Base-by-base conservation (phyloP, 495 filamentous ascomycete genomes). In the Penicillium malachiteum region DNA sequence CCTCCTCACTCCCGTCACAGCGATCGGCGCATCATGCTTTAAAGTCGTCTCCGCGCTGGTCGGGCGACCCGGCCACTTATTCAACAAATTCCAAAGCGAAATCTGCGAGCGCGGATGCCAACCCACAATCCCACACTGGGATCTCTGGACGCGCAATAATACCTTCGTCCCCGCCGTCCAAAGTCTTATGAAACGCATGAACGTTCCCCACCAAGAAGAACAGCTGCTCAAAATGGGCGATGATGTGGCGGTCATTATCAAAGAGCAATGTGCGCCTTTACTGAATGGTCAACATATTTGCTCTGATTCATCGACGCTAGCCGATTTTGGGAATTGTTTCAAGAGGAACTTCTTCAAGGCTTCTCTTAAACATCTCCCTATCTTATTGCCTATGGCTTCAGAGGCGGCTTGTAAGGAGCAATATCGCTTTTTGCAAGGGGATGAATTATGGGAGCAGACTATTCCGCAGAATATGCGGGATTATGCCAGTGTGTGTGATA, bases 81-180 rank as follows among this genome's bases (percentile, higher is more conserved):
- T 69, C 60, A 57, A 69, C 18, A 69, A 70, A 46, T 77, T 75
- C 53, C 72, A 77, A 58, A 62, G 53, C 18, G 72, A 77, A 47
- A 72, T 77, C 61, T 77, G 74, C 59, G 71, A 70, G 11, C 60
- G 53, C 8, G 74, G 74, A 45, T 77, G 74, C 39, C 66, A 73
- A 40, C 74, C 74, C 21, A 75, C 71, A 11, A 59, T 77, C 51
- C 68, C 74, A 2, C 72, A 75, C 52, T 77, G 74, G 74, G 74
- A 77, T 52, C 71, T 75, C 38, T 77, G 74, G 74, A 75, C 74
- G 14, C 71, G 71, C 64, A 69, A 73, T 59, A 71, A 75, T 58
- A 66, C 71, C 32, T 77, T 75, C 46, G 61, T 74, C 7, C 74
- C 74, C 42, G 70, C 73, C 10, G 71, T 75, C 37, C 72, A 69